These are phyloP conservation scores for Beauveria sp. DNA, from an alignment of 2,329 filamentous ascomycete species.

Conservation along the genomic window DNA sequence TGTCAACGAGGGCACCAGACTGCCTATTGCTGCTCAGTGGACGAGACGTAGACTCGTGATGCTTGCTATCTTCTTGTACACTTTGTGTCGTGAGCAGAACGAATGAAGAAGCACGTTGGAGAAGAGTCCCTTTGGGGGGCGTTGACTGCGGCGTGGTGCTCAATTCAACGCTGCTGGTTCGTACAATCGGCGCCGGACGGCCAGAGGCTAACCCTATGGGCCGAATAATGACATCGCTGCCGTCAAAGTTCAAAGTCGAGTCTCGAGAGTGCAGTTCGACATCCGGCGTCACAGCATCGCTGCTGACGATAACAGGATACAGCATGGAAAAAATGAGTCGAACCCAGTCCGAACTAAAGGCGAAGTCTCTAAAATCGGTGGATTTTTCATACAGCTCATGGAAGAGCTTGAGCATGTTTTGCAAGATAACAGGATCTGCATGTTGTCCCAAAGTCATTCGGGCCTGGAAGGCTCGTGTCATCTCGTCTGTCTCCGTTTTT, in stretches of 20 bases:
- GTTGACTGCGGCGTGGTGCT: slow-evolving; percentile 40
- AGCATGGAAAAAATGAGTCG: slow-evolving; percentile 71
- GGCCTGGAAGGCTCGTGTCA: not conserved
- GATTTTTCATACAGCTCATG: slow-evolving; percentile 72
- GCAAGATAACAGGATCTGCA: slow-evolving; percentile 50
- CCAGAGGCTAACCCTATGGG: slow-evolving; percentile 55
- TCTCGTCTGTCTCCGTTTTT: not conserved
- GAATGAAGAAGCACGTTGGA: slow-evolving; percentile 83
- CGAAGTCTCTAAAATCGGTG: slow-evolving; percentile 72
- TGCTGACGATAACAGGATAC: slow-evolving; percentile 82
- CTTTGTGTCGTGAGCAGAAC: slow-evolving; percentile 71
- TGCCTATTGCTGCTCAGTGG: not conserved
- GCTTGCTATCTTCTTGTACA: slow-evolving; percentile 35
- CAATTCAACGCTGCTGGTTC: slow-evolving; percentile 54
- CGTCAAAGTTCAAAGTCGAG: slow-evolving; percentile 75
- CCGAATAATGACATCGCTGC: slow-evolving; percentile 74
- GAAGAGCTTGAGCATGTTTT: slow-evolving; percentile 72
- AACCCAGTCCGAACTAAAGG: slow-evolving; percentile 70
- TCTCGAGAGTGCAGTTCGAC: slow-evolving; percentile 81
- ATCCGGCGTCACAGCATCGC: slow-evolving; percentile 74
- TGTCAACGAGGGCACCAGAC: slow-evolving; percentile 61
- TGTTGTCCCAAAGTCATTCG: slow-evolving; percentile 11
- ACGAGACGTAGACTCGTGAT: slow-evolving; percentile 43
- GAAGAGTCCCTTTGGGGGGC: slow-evolving; percentile 47
- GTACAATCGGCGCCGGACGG: slow-evolving; percentile 60